Evolutionary conservation across 2,329 filamentous ascomycete species (phyloP), one percentile per base, ranked within the genome.

Genomic region (Penicillium thymicola): DNA sequence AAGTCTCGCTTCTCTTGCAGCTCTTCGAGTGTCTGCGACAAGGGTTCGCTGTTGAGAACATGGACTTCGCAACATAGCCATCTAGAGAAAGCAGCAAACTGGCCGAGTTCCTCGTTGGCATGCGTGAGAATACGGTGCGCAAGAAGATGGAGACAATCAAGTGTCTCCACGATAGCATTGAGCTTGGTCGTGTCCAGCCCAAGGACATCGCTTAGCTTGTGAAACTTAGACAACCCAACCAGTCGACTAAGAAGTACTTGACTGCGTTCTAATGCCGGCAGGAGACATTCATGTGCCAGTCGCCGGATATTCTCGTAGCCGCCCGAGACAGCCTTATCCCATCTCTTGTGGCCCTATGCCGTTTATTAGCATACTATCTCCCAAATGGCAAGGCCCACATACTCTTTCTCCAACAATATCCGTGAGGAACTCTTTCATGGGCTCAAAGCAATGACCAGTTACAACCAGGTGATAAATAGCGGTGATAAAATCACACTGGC

Each of bases 21-120:
- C 61, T 97, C 93, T 23, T 91, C 86, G 8, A 80, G 76, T 18
- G 79, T 79, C 45, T 82, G 77, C 1, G 80, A 81, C 16, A 81
- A 79, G 0, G 85, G 78, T 64, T 89, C 76, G 69, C 88, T 85
- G 6, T 85, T 84, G 44, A 93, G 83, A 14, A 88, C 83, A 61
- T 95, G 90, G 57, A 96, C 93, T 67, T 92, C 87, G 66, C 91
- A 84, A 34, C 87, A 85, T 49, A 97, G 78, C 93, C 93, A 97
- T 51, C 82, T 80, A 0, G 90, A 92, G 69, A 97, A 97, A 5
- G 85, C 82, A 2, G 78, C 72, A 66, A 96, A 97, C 48, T 92
- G 83, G 27, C 86, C 82, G 16, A 93, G 82, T 72, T 97, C 93
- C 54, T 89, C 85, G 68, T 89, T 87, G 28, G 88, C 83, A 53